Conservation (phyloP, 73 alveolate genomes). For the Paramecium caudatum region DNA sequence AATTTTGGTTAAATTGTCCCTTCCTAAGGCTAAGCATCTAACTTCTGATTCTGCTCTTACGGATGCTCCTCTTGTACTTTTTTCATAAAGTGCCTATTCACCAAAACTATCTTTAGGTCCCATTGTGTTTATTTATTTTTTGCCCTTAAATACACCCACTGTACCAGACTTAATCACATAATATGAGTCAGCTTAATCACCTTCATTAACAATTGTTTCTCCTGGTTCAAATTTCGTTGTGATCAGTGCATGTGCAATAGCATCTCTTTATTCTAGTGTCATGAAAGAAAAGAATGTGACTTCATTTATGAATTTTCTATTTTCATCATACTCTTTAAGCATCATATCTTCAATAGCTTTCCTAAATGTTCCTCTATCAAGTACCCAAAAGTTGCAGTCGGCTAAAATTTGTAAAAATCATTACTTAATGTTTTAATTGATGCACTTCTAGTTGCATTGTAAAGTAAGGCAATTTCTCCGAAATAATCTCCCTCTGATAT, state of each 20-base stretch:
- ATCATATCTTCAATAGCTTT: slow-evolving; percentile 63
- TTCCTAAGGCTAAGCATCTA: slow-evolving; percentile 74
- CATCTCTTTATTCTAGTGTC: slow-evolving; percentile 61
- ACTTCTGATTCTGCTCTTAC: slow-evolving; percentile 77
- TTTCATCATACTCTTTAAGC: slow-evolving; percentile 66
- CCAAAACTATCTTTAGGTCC: slow-evolving; percentile 91
- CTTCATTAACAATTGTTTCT: slow-evolving; percentile 85
- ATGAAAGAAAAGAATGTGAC: slow-evolving; percentile 61
- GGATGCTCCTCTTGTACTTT: slow-evolving; percentile 75
- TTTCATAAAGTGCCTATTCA: slow-evolving; percentile 80
- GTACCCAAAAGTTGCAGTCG: slow-evolving; percentile 73
- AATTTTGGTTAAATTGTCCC: slow-evolving; percentile 68
- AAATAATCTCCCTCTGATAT: slow-evolving; percentile 57
- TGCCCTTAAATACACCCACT: slow-evolving; percentile 85
- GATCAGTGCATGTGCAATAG: slow-evolving; percentile 66
- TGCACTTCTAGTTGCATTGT: slow-evolving; percentile 75
- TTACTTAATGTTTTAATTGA: slow-evolving; percentile 40
- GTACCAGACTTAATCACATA: slow-evolving; percentile 88
- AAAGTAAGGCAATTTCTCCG: slow-evolving; percentile 71
- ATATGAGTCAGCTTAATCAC: slow-evolving; percentile 88
- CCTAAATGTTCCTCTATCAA: slow-evolving; percentile 69
- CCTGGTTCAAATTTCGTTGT: slow-evolving; percentile 79
- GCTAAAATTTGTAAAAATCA: neutral
- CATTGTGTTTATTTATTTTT: slow-evolving; percentile 81
- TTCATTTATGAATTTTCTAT: slow-evolving; percentile 64